These are phyloP conservation scores for Panicum virgatum DNA, from an alignment of 202 grass and related monocot species.

Conservation along the genomic window DNA sequence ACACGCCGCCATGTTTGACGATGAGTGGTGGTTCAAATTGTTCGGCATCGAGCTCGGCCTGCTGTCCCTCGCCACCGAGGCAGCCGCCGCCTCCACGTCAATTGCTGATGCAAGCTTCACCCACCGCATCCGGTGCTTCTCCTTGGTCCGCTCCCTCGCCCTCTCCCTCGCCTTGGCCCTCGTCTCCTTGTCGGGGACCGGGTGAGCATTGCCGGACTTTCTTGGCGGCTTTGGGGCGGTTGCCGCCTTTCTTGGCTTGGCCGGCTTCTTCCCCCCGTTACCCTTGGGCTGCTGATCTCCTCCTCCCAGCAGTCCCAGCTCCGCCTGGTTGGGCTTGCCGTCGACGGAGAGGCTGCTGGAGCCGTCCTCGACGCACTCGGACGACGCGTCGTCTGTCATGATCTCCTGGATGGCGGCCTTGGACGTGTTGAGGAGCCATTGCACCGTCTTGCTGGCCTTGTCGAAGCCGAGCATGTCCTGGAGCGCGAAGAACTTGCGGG, in stretches of 20 bases:
- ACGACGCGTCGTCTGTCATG: conserved; percentile 52
- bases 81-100: conserved; percentile 27
- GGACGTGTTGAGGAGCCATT: conserved; percentile 88
- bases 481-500: conserved; percentile 87
- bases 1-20: conserved; percentile 43
- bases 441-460: conserved; percentile 96
- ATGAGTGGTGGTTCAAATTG: conserved; percentile 42
- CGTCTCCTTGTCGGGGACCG: conserved; percentile 64
- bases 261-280: conserved; percentile 44
- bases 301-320: neutral
- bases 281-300: conserved; percentile 30
- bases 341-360: conserved; percentile 64
- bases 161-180: conserved; percentile 82
- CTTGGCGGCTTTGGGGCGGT: conserved; percentile 44
- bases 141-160: conserved; percentile 81
- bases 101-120: conserved; percentile 60
- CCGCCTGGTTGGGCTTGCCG: conserved; percentile 41
- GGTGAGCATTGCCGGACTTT: conserved; percentile 37
- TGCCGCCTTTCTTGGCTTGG: conserved; percentile 38
- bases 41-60: conserved; percentile 22
- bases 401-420: conserved; percentile 74
- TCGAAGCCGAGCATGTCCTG: conserved; percentile 95
- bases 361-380: conserved; percentile 65
- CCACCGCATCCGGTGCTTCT: conserved; percentile 69
- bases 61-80: conserved; percentile 18